phyloP scores from a whole-genome alignment of 139 green algal species.

The Bryopsis sp. region DNA sequence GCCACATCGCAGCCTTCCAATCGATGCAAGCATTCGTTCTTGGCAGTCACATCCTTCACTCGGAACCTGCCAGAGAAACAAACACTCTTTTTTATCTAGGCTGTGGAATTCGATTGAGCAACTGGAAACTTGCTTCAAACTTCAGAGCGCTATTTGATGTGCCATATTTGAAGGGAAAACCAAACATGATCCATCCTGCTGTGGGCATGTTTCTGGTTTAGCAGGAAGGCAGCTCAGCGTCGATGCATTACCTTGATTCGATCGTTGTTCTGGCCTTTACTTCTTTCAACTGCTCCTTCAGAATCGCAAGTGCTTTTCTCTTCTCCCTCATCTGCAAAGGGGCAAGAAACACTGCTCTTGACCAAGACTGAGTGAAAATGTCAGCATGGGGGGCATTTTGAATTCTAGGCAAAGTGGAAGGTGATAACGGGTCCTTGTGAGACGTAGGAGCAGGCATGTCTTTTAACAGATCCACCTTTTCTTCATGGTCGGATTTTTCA shows the following conservation, averaged over 20 bases:
- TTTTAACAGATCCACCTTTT: slow-evolving; percentile 45
- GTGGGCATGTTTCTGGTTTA: slow-evolving; percentile 18
- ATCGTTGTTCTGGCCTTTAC: slow-evolving; percentile 42
- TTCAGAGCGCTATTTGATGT: background rate
- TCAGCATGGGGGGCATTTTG: too few relatives aligned
- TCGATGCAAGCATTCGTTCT: slow-evolving; percentile 11
- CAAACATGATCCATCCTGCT: too few relatives aligned
- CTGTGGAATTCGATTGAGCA: slow-evolving; percentile 11
- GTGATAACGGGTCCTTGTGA: too few relatives aligned
- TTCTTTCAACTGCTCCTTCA: slow-evolving; percentile 55
- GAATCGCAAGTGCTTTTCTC: slow-evolving; percentile 31
- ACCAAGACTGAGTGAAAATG: too few relatives aligned
- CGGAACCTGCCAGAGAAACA: slow-evolving; percentile 15
- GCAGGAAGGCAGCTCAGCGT: slow-evolving; percentile 1
- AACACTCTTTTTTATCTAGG: background rate
- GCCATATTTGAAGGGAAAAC: too few relatives aligned
- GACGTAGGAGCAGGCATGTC: too few relatives aligned
- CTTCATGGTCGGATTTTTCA: slow-evolving; percentile 62
- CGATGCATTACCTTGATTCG: slow-evolving; percentile 35
- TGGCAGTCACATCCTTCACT: slow-evolving; percentile 19
- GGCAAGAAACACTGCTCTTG: slow-evolving; percentile 1
- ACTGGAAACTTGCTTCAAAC: background rate
- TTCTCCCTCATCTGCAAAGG: slow-evolving; percentile 37
- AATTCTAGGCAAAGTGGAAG: too few relatives aligned
- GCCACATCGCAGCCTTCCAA: slow-evolving; percentile 12